Conservation (phyloP, 2,329 filamentous ascomycete species). For the Penicillium sp. region DNA sequence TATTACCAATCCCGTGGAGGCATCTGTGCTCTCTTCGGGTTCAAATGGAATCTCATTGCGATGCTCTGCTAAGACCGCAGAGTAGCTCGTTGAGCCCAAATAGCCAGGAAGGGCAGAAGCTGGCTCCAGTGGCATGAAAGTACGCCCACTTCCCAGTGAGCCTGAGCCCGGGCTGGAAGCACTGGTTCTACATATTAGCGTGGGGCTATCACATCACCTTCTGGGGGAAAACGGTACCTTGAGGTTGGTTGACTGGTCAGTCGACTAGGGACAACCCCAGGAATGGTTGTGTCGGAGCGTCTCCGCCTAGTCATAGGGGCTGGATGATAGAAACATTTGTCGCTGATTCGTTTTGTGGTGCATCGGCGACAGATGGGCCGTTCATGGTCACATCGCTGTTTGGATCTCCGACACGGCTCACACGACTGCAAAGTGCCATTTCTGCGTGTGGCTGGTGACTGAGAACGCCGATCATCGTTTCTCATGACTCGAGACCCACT, state of each 20-base stretch:
- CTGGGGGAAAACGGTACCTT: conserved; percentile 17
- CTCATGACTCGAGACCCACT: conserved; percentile 13
- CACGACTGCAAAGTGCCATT: conserved; percentile 41
- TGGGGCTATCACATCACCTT: not conserved
- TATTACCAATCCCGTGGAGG: conserved; percentile 19
- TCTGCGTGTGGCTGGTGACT: conserved; percentile 32
- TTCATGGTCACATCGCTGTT: conserved; percentile 39
- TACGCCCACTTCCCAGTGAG: conserved; percentile 18
- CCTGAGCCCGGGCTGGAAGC: conserved; percentile 27
- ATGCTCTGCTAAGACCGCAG: conserved; percentile 37
- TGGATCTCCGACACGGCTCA: conserved; percentile 41
- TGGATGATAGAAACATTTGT: conserved; percentile 40
- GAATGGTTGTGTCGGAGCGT: conserved; percentile 12
- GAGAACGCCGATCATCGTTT: conserved; percentile 21
- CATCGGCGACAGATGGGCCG: conserved; percentile 37
- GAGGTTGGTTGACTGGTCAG: conserved; percentile 24
- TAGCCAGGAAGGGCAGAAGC: conserved; percentile 34
- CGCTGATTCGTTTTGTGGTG: conserved; percentile 28
- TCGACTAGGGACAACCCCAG: conserved; percentile 12
- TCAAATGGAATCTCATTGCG: conserved; percentile 35
- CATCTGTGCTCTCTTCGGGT: conserved; percentile 23
- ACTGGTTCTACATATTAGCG: conserved; percentile 15
- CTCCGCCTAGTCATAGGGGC: conserved; percentile 39
- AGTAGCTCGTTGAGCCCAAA: conserved; percentile 37
- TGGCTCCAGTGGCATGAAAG: conserved; percentile 25